Percentiles rank a stretch among this genome's conserved stretches.
These are phyloP conservation scores for Ogataea polymorpha DNA, from an alignment of 805 yeast species.

Conservation along the genomic window DNA sequence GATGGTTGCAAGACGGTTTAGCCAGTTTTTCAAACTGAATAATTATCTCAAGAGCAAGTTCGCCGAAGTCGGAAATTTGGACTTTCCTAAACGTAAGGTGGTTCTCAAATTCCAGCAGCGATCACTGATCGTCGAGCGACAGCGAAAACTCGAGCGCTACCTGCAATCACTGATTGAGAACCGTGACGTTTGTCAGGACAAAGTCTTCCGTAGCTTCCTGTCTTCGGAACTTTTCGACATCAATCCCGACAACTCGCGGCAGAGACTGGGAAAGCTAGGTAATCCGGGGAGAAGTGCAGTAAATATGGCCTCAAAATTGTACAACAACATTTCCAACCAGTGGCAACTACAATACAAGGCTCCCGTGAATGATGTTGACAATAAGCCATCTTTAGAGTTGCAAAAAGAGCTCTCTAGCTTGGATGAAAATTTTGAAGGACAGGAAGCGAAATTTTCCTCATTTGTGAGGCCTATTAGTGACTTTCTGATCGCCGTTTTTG, in stretches of 20 bases:
- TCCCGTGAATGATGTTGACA: conserved; percentile 18
- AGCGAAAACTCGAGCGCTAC: conserved; percentile 58
- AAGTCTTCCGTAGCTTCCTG: conserved; percentile 69
- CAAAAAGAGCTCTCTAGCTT: conserved; percentile 51
- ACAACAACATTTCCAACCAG: conserved; percentile 32
- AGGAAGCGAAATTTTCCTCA: conserved; percentile 29
- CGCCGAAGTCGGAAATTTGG: conserved; percentile 45
- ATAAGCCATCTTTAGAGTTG: conserved; percentile 37
- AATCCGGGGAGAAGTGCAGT: conserved; percentile 18
- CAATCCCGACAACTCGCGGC: conserved; percentile 17
- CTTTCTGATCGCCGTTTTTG: conserved; percentile 64
- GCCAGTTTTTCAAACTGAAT: conserved; percentile 75
- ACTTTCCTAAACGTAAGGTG: conserved; percentile 59
- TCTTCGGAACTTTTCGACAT: conserved; percentile 62
- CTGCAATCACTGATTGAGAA: conserved; percentile 52
- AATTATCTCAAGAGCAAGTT: conserved; percentile 55
- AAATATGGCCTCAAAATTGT: conserved; percentile 31
- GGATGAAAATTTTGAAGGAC: conserved; percentile 35
- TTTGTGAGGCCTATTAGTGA: conserved; percentile 85
- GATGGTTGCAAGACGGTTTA: conserved; percentile 87
- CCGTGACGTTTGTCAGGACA: conserved; percentile 71
- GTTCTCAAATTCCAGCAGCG: conserved; percentile 70
- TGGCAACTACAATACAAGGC: conserved; percentile 12
- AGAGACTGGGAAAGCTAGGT: conserved; percentile 5
- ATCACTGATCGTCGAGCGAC: conserved; percentile 62